A percentile compares a stretch with the other conserved stretches of the same genome.
Conservation (phyloP, 2,329 filamentous ascomycete species). For the Knufia fluminis region DNA sequence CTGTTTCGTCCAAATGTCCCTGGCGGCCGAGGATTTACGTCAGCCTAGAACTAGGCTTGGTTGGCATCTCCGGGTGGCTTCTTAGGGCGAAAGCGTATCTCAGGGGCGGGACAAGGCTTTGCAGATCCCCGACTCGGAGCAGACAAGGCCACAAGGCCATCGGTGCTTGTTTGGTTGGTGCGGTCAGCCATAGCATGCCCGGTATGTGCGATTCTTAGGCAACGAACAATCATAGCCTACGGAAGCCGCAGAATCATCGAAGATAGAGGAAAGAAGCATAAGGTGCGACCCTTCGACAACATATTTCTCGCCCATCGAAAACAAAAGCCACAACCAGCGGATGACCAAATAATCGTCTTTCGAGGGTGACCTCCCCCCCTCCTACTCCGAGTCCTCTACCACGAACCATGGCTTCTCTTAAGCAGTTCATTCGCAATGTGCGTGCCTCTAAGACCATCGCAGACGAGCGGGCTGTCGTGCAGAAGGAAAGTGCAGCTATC, state of each 20-base stretch:
- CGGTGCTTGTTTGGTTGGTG: slow-evolving; percentile 2
- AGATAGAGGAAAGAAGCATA: too few relatives aligned
- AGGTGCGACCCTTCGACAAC: neutral
- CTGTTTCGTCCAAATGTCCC: neutral
- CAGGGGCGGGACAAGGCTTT: too few relatives aligned
- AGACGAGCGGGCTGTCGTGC: slow-evolving; percentile 94
- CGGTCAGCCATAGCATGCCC: neutral
- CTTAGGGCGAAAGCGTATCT: too few relatives aligned
- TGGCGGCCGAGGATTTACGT: neutral
- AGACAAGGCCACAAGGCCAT: neutral
- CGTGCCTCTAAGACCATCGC: slow-evolving; percentile 97
- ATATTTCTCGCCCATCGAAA: neutral
- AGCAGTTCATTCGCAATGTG: slow-evolving; percentile 99
- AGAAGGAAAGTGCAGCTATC: slow-evolving; percentile 97
- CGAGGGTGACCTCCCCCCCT: slow-evolving; percentile 5
- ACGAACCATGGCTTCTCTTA: slow-evolving; percentile 43
- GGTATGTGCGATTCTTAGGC: neutral
- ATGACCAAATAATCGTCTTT: slow-evolving; percentile 3
- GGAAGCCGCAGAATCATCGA: neutral
- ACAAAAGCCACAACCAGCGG: neutral
- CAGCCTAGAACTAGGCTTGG: neutral
- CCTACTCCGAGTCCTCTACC: neutral
- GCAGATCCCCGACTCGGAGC: too few relatives aligned
- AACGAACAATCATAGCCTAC: neutral
- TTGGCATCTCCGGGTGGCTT: neutral